Base-by-base conservation (phyloP, 768 basidiomycete genomes). In the Butyriboletus loyo region DNA sequence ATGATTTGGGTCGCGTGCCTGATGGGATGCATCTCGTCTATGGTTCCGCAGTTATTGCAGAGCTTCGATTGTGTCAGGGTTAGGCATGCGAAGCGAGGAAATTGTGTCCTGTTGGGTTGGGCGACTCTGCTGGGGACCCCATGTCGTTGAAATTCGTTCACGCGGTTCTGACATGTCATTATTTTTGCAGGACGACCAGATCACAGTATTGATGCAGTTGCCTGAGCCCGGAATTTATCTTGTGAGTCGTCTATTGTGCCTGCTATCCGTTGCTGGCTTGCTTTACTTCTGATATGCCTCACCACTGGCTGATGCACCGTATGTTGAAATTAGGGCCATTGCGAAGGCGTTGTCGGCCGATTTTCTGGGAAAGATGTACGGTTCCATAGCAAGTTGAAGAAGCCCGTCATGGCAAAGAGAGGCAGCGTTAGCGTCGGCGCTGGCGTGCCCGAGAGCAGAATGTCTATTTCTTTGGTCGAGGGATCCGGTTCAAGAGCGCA, bases 301-400 rank as follows among this genome's bases (percentile, higher is more conserved):
- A 7, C 27, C 5, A 9, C 9, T 4, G 8, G 11, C 62, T 55
- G 24, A 59, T 36, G 25, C 10, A n/a, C 28, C 28, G 4, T 31
- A 5, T 27, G 27, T 21, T 27, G 10, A 5, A 13, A 21, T 8
- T 14, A 91, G 89, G 91, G 92, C 5, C 88, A 85, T 58, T 94
- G 91, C 63, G 91, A 94, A 71, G 91, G 86, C 47, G 87, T 93
- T 47, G 87, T 93, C 3, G 91, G 91, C 10, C 77, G 82, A 6
- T 92, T 94, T 63, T 70, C 72, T 17, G 83, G 79, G 0, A 57
- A 67, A 21, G 73, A 85, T 52, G 91, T 94, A 10, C 78, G 72
- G 7, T 89, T 92, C 62, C 83, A 83, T 53, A 75, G 79, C 3
- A 87, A 83, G 58, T 79, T 94, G 55, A 93, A 94, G 75, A 84